Percentiles rank a stretch among this genome's conserved stretches.
Evolutionary conservation across 2,329 filamentous ascomycete species (phyloP).

Genomic region (Ophiostoma quercus): DNA sequence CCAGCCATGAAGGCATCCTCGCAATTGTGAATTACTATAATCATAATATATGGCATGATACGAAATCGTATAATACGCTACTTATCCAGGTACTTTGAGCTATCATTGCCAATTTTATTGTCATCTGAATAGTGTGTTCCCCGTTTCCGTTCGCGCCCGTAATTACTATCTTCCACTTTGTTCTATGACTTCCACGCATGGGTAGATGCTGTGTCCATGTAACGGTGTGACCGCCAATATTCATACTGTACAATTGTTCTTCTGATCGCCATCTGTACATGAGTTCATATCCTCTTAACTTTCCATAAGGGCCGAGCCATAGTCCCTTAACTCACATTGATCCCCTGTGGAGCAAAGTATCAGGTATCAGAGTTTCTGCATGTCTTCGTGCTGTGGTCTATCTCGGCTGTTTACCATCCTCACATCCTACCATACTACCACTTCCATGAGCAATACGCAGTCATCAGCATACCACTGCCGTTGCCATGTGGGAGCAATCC

Average conservation of each 20-base stretch:
- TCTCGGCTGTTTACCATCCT: background rate
- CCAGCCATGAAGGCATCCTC: too few relatives aligned
- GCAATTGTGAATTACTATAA: too few relatives aligned
- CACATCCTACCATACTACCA: background rate
- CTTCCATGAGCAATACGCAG: background rate
- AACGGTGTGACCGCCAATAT: background rate
- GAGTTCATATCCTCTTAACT: too few relatives aligned
- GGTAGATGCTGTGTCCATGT: background rate
- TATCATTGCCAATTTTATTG: too few relatives aligned
- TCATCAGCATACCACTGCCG: background rate
- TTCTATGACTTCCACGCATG: constrained; percentile 15
- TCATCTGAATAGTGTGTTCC: background rate
- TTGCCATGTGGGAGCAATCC: background rate
- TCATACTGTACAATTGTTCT: too few relatives aligned
- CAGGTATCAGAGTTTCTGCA: background rate
- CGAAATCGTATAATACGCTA: too few relatives aligned
- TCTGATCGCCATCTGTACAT: too few relatives aligned
- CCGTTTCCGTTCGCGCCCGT: background rate
- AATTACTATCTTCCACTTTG: background rate
- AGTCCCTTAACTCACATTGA: too few relatives aligned
- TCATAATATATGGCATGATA: too few relatives aligned
- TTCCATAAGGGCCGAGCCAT: too few relatives aligned
- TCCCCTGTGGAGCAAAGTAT: background rate
- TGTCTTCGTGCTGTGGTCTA: background rate
- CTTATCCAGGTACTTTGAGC: too few relatives aligned